Evolutionary conservation across 768 basidiomycete genomes (phyloP).

Genomic region (Crepidotus variabilis): DNA sequence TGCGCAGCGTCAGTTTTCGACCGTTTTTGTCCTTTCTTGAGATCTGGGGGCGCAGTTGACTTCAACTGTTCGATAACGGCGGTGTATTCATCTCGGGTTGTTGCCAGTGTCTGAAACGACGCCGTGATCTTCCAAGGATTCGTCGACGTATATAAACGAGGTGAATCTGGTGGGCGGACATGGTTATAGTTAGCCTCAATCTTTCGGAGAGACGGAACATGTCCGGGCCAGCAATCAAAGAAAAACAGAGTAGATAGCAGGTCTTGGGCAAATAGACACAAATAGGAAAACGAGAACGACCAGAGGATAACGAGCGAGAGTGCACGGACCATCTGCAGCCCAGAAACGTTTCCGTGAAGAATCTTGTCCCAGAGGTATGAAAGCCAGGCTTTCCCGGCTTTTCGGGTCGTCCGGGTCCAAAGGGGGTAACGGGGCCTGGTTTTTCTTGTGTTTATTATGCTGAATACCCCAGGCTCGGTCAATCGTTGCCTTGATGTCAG

Average conservation of each 20-base stretch:
- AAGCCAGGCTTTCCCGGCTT: constrained; percentile 61
- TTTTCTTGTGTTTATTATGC: constrained; percentile 84
- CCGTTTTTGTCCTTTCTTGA: constrained; percentile 44
- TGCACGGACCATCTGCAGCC: constrained; percentile 84
- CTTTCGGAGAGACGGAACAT: constrained; percentile 23
- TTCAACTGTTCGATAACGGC: constrained; percentile 60
- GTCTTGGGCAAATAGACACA: constrained; percentile 65
- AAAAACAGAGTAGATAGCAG: constrained; percentile 28
- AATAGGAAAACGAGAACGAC: constrained; percentile 42
- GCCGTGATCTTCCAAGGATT: constrained; percentile 90
- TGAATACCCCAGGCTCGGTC: constrained; percentile 86
- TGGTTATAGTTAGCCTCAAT: constrained; percentile 22
- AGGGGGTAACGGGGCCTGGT: constrained; percentile 51
- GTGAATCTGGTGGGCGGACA: constrained; percentile 58
- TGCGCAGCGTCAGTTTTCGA: constrained; percentile 60
- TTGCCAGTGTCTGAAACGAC: constrained; percentile 67
- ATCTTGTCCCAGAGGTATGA: constrained; percentile 78
- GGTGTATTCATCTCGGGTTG: constrained; percentile 73
- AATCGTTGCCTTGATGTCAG: constrained; percentile 65
- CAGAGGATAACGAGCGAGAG: constrained; percentile 27
- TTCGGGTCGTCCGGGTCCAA: constrained; percentile 59
- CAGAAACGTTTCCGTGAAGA: constrained; percentile 74
- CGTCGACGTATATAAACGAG: constrained; percentile 77
- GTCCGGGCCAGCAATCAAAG: constrained; percentile 30
- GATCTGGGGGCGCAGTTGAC: constrained; percentile 37